A percentile compares a stretch with the other conserved stretches of the same genome.
Evolutionary conservation across 2,329 filamentous ascomycete genomes (phyloP).

Genomic region (Calcarisporium arbuscula): DNA sequence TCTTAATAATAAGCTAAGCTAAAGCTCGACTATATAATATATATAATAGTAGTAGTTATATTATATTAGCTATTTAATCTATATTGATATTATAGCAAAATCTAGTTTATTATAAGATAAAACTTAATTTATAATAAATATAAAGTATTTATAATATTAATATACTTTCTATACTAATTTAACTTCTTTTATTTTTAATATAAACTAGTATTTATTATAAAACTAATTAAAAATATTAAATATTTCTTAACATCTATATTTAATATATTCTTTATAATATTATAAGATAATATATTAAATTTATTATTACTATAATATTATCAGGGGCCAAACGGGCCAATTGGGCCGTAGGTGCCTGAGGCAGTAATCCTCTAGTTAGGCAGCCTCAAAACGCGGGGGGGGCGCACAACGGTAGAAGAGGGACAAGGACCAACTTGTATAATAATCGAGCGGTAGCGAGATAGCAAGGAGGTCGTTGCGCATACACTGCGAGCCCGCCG

Average conservation of each 20-base stretch:
- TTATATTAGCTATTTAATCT: background rate
- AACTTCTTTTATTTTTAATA: background rate
- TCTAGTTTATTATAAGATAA: background rate
- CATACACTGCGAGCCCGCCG: too few species aligned
- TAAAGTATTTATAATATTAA: background rate
- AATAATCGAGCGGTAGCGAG: too few species aligned
- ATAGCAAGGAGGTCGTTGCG: too few species aligned
- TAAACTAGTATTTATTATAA: background rate
- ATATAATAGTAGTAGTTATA: background rate
- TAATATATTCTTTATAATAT: background rate
- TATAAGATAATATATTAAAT: background rate
- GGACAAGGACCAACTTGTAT: too few species aligned
- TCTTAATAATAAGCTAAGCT: background rate
- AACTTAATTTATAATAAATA: background rate
- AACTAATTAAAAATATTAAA: background rate
- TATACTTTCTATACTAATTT: background rate
- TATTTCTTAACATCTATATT: background rate
- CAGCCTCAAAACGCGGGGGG: too few species aligned
- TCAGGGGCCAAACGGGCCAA: too few species aligned
- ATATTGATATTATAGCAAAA: background rate
- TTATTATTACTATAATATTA: background rate
- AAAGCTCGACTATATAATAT: background rate
- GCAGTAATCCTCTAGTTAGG: too few species aligned
- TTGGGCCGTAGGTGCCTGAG: too few species aligned
- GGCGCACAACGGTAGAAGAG: too few species aligned